phyloP scores from a whole-genome alignment of 2,329 filamentous ascomycete genomes.

The Venturia asperata region DNA sequence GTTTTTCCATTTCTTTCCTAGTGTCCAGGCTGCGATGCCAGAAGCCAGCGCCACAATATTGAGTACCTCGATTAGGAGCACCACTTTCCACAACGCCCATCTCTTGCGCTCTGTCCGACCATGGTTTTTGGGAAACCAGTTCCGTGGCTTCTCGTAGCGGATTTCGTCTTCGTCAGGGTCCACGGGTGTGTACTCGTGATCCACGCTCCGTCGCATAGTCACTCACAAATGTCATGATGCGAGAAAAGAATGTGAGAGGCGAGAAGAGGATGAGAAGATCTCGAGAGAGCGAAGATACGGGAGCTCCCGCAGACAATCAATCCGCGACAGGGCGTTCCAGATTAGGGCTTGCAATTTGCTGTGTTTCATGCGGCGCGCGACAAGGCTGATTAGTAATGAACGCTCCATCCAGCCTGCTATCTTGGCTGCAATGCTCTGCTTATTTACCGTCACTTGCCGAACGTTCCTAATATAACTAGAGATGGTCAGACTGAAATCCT shows the following conservation, averaged over 20 bases:
- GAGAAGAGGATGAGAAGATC: not conserved
- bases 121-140: not conserved
- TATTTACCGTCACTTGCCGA: no score
- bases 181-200: conserved; percentile 6
- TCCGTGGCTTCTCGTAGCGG: not conserved
- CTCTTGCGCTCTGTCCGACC: not conserved
- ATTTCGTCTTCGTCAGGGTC: not conserved
- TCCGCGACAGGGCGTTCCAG: not conserved
- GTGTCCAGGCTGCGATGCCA: not conserved
- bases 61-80: conserved; percentile 3
- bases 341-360: not conserved
- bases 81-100: not conserved
- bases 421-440: no score
- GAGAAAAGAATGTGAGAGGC: not conserved
- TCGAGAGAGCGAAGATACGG: not conserved
- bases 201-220: not conserved
- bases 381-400: not conserved
- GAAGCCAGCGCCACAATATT: not conserved
- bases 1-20: not conserved
- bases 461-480: no score
- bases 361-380: not conserved
- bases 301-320: not conserved
- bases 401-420: no score
- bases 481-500: no score
- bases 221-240: not conserved